Conservation (phyloP, 2,329 filamentous ascomycete genomes). For the Nigrospora oryzae region DNA sequence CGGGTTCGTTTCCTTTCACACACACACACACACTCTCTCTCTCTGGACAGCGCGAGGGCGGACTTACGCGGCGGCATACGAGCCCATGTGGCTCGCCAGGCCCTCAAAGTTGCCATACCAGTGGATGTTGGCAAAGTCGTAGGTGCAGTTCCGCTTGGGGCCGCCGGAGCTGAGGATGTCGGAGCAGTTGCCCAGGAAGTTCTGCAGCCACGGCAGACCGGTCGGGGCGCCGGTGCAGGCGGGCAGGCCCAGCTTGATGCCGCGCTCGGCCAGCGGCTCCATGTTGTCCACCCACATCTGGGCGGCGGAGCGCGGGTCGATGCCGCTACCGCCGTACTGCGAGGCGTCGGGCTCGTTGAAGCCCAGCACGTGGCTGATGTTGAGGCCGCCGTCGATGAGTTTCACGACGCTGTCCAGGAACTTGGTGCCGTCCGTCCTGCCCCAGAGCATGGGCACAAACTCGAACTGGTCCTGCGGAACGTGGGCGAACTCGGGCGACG, state of each 20-base stretch:
- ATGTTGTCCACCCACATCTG: conserved; percentile 63
- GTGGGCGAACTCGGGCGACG: conserved; percentile 42
- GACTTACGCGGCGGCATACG: conserved; percentile 38
- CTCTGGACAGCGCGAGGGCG: background rate
- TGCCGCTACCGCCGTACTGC: conserved; percentile 51
- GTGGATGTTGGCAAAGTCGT: conserved; percentile 55
- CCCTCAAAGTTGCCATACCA: conserved; percentile 66
- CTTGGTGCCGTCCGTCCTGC: conserved; percentile 44
- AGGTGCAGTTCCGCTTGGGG: conserved; percentile 44
- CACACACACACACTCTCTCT: no score
- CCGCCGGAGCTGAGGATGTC: conserved; percentile 39
- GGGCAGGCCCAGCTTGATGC: conserved; percentile 62
- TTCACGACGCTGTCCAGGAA: conserved; percentile 53
- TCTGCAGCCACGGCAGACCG: conserved; percentile 58
- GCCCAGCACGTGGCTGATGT: conserved; percentile 60
- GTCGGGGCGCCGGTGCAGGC: conserved; percentile 54
- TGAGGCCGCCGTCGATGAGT: conserved; percentile 42
- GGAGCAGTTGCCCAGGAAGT: conserved; percentile 58
- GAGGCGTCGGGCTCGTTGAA: conserved; percentile 74
- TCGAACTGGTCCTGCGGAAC: conserved; percentile 49
- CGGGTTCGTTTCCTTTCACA: background rate
- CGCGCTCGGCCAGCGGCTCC: conserved; percentile 55
- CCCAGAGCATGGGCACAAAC: conserved; percentile 80
- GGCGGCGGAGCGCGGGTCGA: conserved; percentile 54
- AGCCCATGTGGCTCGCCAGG: conserved; percentile 57